A percentile compares a stretch with the other conserved stretches of the same genome.
Evolutionary conservation across 495 filamentous ascomycete genomes (phyloP).

Genomic region (Neurospora sp.): DNA sequence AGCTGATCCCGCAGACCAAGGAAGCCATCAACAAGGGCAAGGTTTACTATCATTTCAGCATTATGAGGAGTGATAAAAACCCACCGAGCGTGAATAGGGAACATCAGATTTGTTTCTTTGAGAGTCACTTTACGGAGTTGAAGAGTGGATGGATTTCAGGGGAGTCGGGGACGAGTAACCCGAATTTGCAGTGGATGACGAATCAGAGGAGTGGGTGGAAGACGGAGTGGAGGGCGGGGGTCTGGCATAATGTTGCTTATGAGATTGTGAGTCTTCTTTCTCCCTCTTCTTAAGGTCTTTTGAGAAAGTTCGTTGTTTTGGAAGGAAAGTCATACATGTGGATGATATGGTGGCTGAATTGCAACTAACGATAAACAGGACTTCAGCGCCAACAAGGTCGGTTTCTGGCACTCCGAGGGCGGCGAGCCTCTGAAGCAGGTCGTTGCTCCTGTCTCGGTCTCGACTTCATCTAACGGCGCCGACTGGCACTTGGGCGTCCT

Average conservation of each 20-base stretch:
- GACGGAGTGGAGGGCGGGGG: slow-evolving; percentile 39
- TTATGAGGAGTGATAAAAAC: slow-evolving; percentile 43
- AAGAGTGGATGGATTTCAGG: slow-evolving; percentile 58
- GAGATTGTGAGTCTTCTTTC: slow-evolving; percentile 31
- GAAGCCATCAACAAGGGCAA: slow-evolving; percentile 51
- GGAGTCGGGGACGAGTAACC: slow-evolving; percentile 43
- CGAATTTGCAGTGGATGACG: slow-evolving; percentile 37
- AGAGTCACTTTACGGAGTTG: slow-evolving; percentile 63
- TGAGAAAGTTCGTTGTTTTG: too few relatives aligned
- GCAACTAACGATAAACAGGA: slow-evolving; percentile 20
- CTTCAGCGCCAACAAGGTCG: slow-evolving; percentile 50
- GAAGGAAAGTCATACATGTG: neutral
- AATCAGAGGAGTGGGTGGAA: slow-evolving; percentile 32
- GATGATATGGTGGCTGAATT: neutral
- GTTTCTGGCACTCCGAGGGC: slow-evolving; percentile 58
- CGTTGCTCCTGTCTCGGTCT: slow-evolving; percentile 45
- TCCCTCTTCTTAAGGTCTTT: too few relatives aligned
- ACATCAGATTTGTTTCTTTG: slow-evolving; percentile 65
- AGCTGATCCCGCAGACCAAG: slow-evolving; percentile 58
- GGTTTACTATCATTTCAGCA: slow-evolving; percentile 53
- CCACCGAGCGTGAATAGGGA: slow-evolving; percentile 48
- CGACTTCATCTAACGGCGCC: slow-evolving; percentile 54
- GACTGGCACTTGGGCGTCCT: slow-evolving; percentile 71
- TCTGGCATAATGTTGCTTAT: slow-evolving; percentile 67
- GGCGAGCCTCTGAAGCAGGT: slow-evolving; percentile 44